phyloP scores from a whole-genome alignment of 2,329 filamentous ascomycete genomes.

The Macrophomina pseudophaseolina region DNA sequence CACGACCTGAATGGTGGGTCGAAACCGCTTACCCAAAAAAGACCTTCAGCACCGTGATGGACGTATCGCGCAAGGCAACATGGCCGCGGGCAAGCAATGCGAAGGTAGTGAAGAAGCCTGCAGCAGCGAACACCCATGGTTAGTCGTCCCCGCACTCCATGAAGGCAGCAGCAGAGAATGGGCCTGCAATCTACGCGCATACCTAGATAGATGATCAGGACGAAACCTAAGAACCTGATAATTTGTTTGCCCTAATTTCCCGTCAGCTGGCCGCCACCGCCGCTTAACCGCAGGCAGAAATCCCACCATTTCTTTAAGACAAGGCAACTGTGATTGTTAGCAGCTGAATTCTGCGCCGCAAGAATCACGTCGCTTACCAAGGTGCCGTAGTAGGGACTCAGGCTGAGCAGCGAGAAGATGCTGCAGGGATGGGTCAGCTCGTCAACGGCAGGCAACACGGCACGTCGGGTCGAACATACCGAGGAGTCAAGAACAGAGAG shows the following conservation, averaged over 20 bases:
- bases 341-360: constrained; percentile 20
- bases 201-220: constrained; percentile 81
- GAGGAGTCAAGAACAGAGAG: constrained; percentile 85
- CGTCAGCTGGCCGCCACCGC: constrained; percentile 24
- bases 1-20: constrained; percentile 7
- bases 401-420: constrained; percentile 82
- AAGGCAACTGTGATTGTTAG: constrained; percentile 66
- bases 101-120: constrained; percentile 86
- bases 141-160: neutral
- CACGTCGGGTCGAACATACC: constrained; percentile 43
- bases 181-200: constrained; percentile 23
- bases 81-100: constrained; percentile 74
- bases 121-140: constrained; percentile 4
- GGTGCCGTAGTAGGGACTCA: constrained; percentile 90
- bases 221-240: constrained; percentile 77
- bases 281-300: constrained; percentile 18
- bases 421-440: constrained; percentile 45
- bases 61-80: constrained; percentile 71
- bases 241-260: constrained; percentile 75
- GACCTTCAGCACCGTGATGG: constrained; percentile 77
- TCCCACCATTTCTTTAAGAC: constrained; percentile 84
- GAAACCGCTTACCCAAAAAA: constrained; percentile 67
- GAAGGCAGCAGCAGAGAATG: constrained; percentile 9
- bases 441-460: constrained; percentile 27
- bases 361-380: constrained; percentile 50